These are phyloP conservation scores for Pulveroboletus frians DNA, from an alignment of 768 basidiomycete genomes.

Conservation along the genomic window DNA sequence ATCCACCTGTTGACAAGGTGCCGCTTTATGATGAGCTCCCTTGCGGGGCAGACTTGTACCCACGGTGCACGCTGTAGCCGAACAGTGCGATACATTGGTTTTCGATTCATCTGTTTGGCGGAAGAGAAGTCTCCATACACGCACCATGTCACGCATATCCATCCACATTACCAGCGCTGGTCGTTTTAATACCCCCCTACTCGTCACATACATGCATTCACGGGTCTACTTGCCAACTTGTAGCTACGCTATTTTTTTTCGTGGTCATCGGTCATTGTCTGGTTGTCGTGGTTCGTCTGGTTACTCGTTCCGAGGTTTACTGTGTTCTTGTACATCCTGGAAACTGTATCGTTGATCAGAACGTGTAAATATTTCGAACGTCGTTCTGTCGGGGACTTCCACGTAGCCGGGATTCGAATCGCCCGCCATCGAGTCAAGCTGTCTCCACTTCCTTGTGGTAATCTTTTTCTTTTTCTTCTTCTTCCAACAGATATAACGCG, in stretches of 20 bases:
- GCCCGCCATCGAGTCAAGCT: constrained; percentile 24
- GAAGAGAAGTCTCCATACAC: not conserved
- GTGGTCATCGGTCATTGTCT: constrained; percentile 2
- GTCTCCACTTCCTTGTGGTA: constrained; percentile 27
- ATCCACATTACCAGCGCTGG: constrained; percentile 22
- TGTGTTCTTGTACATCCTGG: constrained; percentile 10
- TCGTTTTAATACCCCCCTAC: constrained; percentile 25
- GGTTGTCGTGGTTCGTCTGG: constrained; percentile 7
- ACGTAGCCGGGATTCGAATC: constrained; percentile 1
- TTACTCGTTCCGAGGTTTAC: constrained; percentile 3
- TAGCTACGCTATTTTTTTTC: constrained; percentile 4
- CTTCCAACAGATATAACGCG: not conserved
- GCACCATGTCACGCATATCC: not conserved
- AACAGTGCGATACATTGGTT: not conserved
- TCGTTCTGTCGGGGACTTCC: not conserved
- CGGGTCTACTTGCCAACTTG: constrained; percentile 10
- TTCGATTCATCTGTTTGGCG: not conserved
- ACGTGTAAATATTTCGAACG: not conserved
- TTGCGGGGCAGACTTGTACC: not conserved
- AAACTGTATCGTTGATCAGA: constrained; percentile 2
- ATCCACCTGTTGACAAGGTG: not conserved
- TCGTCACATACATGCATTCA: constrained; percentile 13
- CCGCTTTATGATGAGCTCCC: not conserved
- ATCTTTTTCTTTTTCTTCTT: not conserved
- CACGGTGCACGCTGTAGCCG: no score